These are phyloP conservation scores for Eucalyptus camaldulensis DNA, from an alignment of 345 rosid species.

Conservation along the genomic window DNA sequence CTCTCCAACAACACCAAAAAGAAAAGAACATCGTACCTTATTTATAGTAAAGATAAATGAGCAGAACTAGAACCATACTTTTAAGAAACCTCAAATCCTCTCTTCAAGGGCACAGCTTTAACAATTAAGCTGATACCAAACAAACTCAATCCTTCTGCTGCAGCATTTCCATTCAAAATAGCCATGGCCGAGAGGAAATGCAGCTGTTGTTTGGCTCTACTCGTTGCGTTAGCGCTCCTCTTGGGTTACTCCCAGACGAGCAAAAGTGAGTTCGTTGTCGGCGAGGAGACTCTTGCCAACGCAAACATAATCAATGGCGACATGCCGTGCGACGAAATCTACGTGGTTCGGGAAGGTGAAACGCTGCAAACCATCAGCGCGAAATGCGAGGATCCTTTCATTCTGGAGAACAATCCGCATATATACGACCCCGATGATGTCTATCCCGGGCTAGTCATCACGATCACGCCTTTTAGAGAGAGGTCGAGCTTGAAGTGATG, in stretches of 20 bases:
- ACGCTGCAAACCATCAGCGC: constrained; percentile 61
- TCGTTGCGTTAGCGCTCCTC: neutral
- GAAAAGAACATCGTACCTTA: neutral
- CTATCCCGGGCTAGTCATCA: constrained; percentile 58
- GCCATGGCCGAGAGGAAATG: neutral
- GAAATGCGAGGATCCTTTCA: constrained; percentile 63
- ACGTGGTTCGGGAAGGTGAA: constrained; percentile 55
- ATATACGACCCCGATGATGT: constrained; percentile 72
- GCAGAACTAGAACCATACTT: neutral
- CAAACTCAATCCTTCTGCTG: neutral
- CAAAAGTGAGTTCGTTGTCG: neutral
- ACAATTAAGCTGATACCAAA: neutral
- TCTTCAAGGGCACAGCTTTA: neutral
- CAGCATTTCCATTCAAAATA: neutral
- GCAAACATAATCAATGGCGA: neutral
- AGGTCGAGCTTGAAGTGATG: neutral
- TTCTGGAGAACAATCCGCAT: constrained; percentile 70
- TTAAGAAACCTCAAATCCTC: neutral
- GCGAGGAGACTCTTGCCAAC: neutral
- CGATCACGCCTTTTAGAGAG: constrained; percentile 28
- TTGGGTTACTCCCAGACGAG: neutral
- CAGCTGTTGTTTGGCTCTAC: neutral
- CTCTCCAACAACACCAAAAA: neutral
- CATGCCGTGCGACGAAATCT: constrained; percentile 49
- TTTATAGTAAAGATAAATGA: neutral